Conservation (phyloP, 2,329 filamentous ascomycete species). For the Colletotrichum paranaense region DNA sequence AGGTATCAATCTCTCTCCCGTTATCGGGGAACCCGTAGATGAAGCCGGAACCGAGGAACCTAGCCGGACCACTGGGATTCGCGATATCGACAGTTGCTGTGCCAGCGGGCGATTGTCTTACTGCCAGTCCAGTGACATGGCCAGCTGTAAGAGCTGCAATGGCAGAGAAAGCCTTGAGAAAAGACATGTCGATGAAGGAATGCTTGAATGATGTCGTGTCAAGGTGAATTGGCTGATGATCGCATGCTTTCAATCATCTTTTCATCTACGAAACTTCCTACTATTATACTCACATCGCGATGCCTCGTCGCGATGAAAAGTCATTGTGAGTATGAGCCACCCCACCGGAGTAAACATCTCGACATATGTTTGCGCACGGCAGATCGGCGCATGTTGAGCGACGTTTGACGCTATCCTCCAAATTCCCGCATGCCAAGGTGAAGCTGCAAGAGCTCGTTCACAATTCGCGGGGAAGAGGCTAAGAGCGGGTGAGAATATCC, state of each 20-base stretch:
- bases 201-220: neutral
- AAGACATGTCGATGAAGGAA: neutral
- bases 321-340: neutral
- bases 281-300: neutral
- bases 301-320: neutral
- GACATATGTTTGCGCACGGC: too few species aligned
- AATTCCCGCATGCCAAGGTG: neutral
- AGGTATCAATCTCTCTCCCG: slow-evolving; percentile 10
- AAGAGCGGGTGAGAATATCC: neutral
- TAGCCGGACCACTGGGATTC: neutral
- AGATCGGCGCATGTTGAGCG: neutral
- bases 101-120: neutral
- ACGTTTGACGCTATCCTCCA: neutral
- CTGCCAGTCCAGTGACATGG: neutral
- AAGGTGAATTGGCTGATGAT: neutral
- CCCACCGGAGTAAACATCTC: neutral
- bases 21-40: slow-evolving; percentile 35
- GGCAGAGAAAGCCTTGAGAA: neutral
- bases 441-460: neutral
- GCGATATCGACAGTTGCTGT: neutral
- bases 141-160: neutral
- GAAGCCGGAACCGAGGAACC: slow-evolving; percentile 25
- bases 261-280: neutral
- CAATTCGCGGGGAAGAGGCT: neutral
- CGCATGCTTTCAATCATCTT: neutral